Conservation (phyloP, 352 stramenopile species). For the Halophytophthora batemanensis region DNA sequence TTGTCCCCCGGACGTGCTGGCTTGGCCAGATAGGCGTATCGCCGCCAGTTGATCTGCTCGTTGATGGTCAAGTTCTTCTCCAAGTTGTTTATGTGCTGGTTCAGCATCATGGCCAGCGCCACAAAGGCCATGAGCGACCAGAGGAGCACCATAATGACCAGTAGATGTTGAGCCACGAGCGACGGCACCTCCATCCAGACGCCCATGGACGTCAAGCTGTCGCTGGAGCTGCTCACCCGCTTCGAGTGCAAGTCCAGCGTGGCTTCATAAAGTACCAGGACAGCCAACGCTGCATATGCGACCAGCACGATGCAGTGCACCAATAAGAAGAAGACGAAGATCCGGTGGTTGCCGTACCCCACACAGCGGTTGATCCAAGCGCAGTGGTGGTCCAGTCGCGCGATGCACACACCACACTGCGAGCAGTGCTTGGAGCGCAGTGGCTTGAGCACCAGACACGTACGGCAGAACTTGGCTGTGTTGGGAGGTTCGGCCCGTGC, state of each 20-base stretch:
- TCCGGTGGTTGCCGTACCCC: conserved; percentile 72
- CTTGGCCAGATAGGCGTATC: conserved; percentile 62
- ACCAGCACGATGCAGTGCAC: conserved; percentile 54
- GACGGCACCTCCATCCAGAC: conserved; percentile 60
- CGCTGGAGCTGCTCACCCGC: conserved; percentile 15
- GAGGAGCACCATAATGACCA: conserved; percentile 57
- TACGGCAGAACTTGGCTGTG: conserved; percentile 58
- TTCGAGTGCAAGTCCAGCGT: conserved; percentile 32
- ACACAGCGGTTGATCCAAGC: conserved; percentile 86
- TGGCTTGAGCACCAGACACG: conserved; percentile 66
- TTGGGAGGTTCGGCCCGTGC: conserved; percentile 36
- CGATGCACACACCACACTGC: conserved; percentile 73
- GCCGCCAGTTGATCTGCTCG: conserved; percentile 80
- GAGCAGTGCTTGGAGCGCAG: conserved; percentile 82
- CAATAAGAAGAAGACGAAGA: conserved; percentile 76
- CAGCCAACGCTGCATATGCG: conserved; percentile 42
- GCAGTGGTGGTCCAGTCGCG: conserved; percentile 86
- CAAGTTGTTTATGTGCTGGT: conserved; percentile 65
- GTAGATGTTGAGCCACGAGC: conserved; percentile 47
- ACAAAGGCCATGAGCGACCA: conserved; percentile 49
- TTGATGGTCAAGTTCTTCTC: conserved; percentile 77
- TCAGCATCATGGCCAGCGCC: conserved; percentile 57
- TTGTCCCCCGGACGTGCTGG: conserved; percentile 5
- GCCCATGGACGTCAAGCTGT: conserved; percentile 40
- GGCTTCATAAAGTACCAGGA: conserved; percentile 37